Base-by-base conservation (phyloP, 257 asterid genomes). In the Fraxinus quadrangulata region DNA sequence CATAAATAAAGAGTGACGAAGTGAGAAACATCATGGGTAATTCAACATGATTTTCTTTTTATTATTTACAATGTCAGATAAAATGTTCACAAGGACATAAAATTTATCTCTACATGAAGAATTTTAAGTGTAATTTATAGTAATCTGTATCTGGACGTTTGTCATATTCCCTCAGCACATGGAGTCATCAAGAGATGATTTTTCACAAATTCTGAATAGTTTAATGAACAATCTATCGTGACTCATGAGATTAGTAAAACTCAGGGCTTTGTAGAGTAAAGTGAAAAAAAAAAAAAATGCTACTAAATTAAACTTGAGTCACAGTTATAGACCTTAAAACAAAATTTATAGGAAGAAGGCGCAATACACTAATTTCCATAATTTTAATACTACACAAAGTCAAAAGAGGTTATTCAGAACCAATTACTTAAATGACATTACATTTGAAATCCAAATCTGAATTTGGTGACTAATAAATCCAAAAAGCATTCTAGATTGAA, bases 401-500 rank as follows among this genome's bases (percentile, higher is more conserved):
- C 67, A 67, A 21, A 59, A 59, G 42, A 77, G 34, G n/a, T 26
- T 66, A 45, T 33, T 56, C 47, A 7, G 63, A 21, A 12, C 9
- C 65, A 71, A 79, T 71, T 65, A 75, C 77, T 66, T 37, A 49
- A 42, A 67, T 54, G 75, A 59, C 70, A 9, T 71, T 70, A 75
- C 23, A 72, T 24, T 51, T 21, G 28, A 47, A 37, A 72, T 31
- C 23, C 74, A 78, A 74, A 23, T 80, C 61, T 76, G 70, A 74
- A n/a, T 42, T 65, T 54, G 70, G 74, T 65, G 17, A 37, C 34
- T 24, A 65, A 71, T 65, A 31, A 70, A 56, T 73, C 40, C 61
- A 66, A 39, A 73, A 26, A 66, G 79, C 82, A 61, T n/a, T 63
- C 80, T 24, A 13, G 75, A 75, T 56, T 67, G 72, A 73, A 40